Percentiles rank a stretch among this genome's conserved stretches.
phyloP scores from a whole-genome alignment of 2,329 filamentous ascomycete genomes.

The Curvularia lunata region DNA sequence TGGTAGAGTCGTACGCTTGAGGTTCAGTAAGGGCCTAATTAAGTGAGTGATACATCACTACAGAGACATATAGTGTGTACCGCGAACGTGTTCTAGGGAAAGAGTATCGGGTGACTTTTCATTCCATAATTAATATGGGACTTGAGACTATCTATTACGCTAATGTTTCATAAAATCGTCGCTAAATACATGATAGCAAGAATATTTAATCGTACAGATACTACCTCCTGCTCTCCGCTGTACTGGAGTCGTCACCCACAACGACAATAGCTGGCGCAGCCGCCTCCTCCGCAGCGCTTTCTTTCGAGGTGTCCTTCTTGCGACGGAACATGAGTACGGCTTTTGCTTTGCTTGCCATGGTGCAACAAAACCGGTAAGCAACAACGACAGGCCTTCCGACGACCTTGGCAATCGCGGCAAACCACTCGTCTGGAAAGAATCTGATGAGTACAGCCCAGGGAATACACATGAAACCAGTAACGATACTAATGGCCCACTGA shows the following conservation, averaged over 20 bases:
- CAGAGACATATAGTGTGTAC: no score
- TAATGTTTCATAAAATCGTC: neutral
- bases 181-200: neutral
- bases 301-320: constrained; percentile 18
- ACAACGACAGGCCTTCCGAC: constrained; percentile 34
- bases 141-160: neutral
- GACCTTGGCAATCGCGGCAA: constrained; percentile 29
- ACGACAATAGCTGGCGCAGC: constrained; percentile 29
- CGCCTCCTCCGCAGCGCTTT: constrained; percentile 25
- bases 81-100: no score
- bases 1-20: no score
- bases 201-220: neutral
- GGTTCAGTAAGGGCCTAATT: no score
- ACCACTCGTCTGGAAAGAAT: constrained; percentile 57
- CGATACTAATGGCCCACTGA: constrained; percentile 67
- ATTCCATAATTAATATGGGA: neutral
- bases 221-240: constrained; percentile 8
- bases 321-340: constrained; percentile 24
- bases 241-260: constrained; percentile 14
- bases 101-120: neutral
- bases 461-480: constrained; percentile 59
- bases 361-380: constrained; percentile 25
- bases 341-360: constrained; percentile 18
- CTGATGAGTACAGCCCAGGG: constrained; percentile 60
- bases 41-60: no score